A percentile compares a stretch with the other conserved stretches of the same genome.
Evolutionary conservation across 2,329 filamentous ascomycete species (phyloP).

Genomic region (Nothophaeocryptopus gaeumannii): DNA sequence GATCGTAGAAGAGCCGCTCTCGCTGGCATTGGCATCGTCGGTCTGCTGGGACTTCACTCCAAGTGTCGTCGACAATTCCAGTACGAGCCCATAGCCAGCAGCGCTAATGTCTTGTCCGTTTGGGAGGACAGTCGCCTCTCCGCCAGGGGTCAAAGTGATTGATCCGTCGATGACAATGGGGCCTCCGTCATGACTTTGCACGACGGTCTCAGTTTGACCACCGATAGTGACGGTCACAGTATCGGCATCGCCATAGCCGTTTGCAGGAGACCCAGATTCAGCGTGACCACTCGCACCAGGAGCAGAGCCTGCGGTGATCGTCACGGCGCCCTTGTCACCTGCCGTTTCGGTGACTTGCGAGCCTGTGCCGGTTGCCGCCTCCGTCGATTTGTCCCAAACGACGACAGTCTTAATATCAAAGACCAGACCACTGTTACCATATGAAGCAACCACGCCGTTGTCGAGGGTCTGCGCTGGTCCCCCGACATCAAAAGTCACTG

Average conservation of each 20-base stretch:
- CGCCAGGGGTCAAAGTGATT: constrained; percentile 19
- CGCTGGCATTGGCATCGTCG: not conserved
- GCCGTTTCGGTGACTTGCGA: not conserved
- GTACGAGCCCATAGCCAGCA: constrained; percentile 9
- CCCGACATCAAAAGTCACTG: constrained; percentile 16
- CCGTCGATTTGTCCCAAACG: constrained; percentile 1
- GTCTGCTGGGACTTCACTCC: constrained; percentile 2
- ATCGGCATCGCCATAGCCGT: constrained; percentile 1
- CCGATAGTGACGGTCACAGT: constrained; percentile 14
- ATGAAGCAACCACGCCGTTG: constrained; percentile 17
- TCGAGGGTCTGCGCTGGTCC: constrained; percentile 19
- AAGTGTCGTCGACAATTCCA: constrained; percentile 5
- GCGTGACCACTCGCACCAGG: not conserved
- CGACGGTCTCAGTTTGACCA: constrained; percentile 9
- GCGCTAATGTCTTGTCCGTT: constrained; percentile 21
- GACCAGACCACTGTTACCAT: constrained; percentile 16
- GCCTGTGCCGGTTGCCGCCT: not conserved
- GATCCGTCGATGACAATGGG: constrained; percentile 12
- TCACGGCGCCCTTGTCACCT: not conserved
- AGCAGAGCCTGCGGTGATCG: not conserved
- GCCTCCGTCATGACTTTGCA: constrained; percentile 16
- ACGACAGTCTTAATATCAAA: constrained; percentile 12
- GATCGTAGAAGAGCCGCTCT: not conserved
- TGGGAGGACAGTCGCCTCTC: constrained; percentile 10
- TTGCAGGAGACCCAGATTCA: not conserved